These are phyloP conservation scores for Cotoneaster glaucophyllus DNA, from an alignment of 306 rosid species.

Conservation along the genomic window DNA sequence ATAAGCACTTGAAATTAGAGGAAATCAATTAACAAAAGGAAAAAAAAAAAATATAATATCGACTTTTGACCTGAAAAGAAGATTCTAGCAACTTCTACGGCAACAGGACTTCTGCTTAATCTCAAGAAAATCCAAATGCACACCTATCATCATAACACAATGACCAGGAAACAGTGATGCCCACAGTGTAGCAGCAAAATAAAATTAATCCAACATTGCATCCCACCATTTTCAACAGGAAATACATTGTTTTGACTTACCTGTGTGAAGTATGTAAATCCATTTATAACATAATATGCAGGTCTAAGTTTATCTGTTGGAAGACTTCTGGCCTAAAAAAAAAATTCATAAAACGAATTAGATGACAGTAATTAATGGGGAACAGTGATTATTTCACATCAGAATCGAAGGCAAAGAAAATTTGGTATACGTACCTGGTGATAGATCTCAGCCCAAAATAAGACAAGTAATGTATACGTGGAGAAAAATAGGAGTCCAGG, in stretches of 20 bases:
- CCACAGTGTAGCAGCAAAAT: background rate
- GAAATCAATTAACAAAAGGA: background rate
- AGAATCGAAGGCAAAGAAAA: background rate
- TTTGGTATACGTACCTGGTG: constrained; percentile 63
- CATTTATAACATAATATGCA: constrained; percentile 54
- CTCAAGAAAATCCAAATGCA: constrained; percentile 61
- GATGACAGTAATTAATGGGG: background rate
- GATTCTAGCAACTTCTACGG: constrained; percentile 43
- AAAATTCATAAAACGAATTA: constrained; percentile 12
- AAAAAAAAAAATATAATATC: background rate
- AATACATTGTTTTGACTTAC: constrained; percentile 15
- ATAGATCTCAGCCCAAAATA: constrained; percentile 87
- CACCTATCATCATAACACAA: constrained; percentile 27
- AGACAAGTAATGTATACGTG: constrained; percentile 67
- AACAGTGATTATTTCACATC: background rate
- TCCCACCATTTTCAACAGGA: background rate
- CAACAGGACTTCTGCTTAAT: constrained; percentile 30
- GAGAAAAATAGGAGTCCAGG: constrained; percentile 82
- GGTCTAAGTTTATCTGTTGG: constrained; percentile 58
- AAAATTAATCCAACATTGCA: background rate
- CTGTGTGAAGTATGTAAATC: constrained; percentile 49
- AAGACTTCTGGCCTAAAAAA: constrained; percentile 66
- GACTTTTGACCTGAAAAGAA: constrained; percentile 59
- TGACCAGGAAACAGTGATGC: constrained; percentile 11
- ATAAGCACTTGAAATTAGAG: background rate